Evolutionary conservation across 768 basidiomycete genomes (phyloP).

Genomic region (Neoboletus brunneissimus): DNA sequence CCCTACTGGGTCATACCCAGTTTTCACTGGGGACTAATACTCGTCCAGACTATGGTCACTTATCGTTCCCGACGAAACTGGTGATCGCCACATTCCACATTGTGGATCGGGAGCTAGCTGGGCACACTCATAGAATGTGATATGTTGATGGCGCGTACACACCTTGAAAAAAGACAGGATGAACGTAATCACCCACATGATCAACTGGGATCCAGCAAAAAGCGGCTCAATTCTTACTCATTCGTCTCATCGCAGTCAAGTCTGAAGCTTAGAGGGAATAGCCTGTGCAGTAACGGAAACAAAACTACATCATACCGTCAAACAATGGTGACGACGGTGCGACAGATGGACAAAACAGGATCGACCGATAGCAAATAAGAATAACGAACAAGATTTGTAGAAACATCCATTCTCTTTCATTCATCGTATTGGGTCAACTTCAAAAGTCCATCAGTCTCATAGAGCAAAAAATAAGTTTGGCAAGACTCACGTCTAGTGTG

Average conservation of each 20-base stretch:
- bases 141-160: background rate
- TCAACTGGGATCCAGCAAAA: background rate
- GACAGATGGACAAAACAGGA: background rate
- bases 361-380: conserved; percentile 23
- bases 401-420: conserved; percentile 9
- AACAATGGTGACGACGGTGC: background rate
- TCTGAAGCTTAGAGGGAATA: background rate
- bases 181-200: too few species aligned
- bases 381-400: conserved; percentile 15
- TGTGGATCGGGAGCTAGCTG: background rate
- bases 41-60: background rate
- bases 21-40: too few species aligned
- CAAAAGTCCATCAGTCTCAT: conserved; percentile 7
- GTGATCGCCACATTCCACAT: background rate
- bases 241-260: background rate
- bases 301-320: conserved; percentile 3
- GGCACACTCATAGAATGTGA: background rate
- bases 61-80: background rate
- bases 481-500: conserved; percentile 75
- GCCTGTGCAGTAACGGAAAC: too few species aligned
- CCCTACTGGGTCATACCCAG: too few species aligned
- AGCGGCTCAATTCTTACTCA: background rate
- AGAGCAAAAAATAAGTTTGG: background rate
- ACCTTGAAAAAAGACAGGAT: background rate
- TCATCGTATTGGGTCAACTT: conserved; percentile 32